Evolutionary conservation across 1,284 basidiomycete species (phyloP).

Genomic region (Microbotryum lychnidis-dioicae): DNA sequence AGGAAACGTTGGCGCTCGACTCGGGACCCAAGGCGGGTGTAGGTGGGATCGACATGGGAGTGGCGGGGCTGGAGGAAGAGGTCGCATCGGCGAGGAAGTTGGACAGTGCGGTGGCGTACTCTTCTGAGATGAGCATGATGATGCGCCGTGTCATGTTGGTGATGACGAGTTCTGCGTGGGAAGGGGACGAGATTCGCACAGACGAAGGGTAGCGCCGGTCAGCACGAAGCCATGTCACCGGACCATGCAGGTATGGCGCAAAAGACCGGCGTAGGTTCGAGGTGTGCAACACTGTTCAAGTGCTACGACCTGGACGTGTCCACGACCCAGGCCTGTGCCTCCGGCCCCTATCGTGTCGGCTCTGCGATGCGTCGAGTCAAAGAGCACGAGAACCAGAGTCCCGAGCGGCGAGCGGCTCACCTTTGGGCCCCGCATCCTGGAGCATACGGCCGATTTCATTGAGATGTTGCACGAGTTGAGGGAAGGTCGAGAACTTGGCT

Average conservation of each 20-base stretch:
- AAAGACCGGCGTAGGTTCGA: not conserved
- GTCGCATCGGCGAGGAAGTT: constrained; percentile 17
- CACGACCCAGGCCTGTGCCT: no score
- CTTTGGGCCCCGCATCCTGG: constrained; percentile 86
- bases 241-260: not conserved
- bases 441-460: constrained; percentile 68
- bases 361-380: not conserved
- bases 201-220: no score
- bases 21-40: constrained; percentile 16
- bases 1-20: constrained; percentile 6
- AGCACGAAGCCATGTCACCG: not conserved
- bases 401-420: constrained; percentile 44
- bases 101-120: constrained; percentile 53
- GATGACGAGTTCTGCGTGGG: constrained; percentile 68
- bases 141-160: constrained; percentile 89
- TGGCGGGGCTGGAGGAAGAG: constrained; percentile 4
- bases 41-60: constrained; percentile 8
- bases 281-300: no score
- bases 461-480: constrained; percentile 74
- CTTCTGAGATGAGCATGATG: constrained; percentile 85
- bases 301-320: no score
- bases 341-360: not conserved
- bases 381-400: not conserved
- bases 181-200: not conserved
- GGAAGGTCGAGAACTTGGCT: constrained; percentile 76